Base-by-base conservation (phyloP, 2,329 filamentous ascomycete genomes). In the Dactylellina leptospora region DNA sequence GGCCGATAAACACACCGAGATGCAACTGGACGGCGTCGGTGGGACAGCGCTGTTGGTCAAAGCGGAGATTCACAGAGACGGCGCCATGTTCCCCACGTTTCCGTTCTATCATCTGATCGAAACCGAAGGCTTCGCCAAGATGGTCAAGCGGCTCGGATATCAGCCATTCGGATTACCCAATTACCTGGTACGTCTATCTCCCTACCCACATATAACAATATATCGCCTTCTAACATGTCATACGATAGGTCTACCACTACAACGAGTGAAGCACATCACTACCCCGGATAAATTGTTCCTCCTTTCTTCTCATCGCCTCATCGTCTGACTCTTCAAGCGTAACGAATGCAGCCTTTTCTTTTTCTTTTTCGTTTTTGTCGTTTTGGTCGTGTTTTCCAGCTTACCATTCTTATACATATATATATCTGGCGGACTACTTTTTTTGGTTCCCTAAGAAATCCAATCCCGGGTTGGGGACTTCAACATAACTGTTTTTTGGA, bases 41-140 rank as follows among this genome's bases (percentile, higher is more conserved):
- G 95, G 95, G 33, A 96, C 93, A 0, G 91, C 93, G 1, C 82
- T 99, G 74, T 82, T 99, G 77, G 95, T 99, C 71, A 97, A 96
- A 82, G 95, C 93, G 1, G 93, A 97, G 70, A 95, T 99, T 22
- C 95, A 99, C 79, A 87, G 95, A 23, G 95, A 99, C 78, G 95
- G 95, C 18, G 93, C 95, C 79, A 99, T 97, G 93, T 99, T 99
- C 82, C 95, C 95, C 16, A 87, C 95, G 0, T 99, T 99, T 79
- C 82, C 93, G 2, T 99, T 99, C 79, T 97, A 97, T 79, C 90
- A 99, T 80, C 84, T 99, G 72, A 96, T 99, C 73, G 95, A 99
- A 83, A 97, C 95, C 0, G 95, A 99, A 78, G 95, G 95, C 0
- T 99, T 99, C 78, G 93, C 95, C 16, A 96, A 93, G 82, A 99